These are phyloP conservation scores for Cocos nucifera DNA, from an alignment of 176 grass and related monocot genomes.

Conservation along the genomic window DNA sequence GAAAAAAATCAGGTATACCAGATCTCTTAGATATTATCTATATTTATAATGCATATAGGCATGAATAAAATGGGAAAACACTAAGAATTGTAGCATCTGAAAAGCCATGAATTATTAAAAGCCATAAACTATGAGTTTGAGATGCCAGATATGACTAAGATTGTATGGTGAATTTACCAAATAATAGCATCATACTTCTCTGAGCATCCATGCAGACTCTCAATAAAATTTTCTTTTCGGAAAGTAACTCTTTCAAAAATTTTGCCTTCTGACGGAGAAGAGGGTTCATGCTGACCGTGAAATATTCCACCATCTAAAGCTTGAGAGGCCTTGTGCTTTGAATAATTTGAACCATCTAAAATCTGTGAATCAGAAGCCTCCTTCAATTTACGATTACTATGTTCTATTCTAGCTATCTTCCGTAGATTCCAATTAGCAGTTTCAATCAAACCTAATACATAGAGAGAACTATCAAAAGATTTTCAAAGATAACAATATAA, in stretches of 20 bases:
- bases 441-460: conserved; percentile 66
- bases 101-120: too few relatives aligned
- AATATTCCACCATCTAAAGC: conserved; percentile 25
- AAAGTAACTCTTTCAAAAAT: conserved; percentile 53
- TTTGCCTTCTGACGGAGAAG: conserved; percentile 9
- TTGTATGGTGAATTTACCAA: conserved; percentile 51
- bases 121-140: neutral
- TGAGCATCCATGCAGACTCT: conserved; percentile 33
- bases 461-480: too few relatives aligned
- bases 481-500: neutral
- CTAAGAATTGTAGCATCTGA: too few relatives aligned
- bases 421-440: conserved; percentile 71
- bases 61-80: too few relatives aligned
- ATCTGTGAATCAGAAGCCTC: conserved; percentile 16
- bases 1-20: too few relatives aligned
- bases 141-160: too few relatives aligned
- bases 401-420: conserved; percentile 30
- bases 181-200: conserved; percentile 82
- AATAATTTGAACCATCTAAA: conserved; percentile 13
- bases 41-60: too few relatives aligned
- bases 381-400: conserved; percentile 14
- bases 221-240: conserved; percentile 67
- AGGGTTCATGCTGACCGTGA: conserved; percentile 4
- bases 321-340: conserved; percentile 12
- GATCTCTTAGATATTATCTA: too few relatives aligned